phyloP scores from a whole-genome alignment of 345 rosid species.

The Microthlaspi erraticum region DNA sequence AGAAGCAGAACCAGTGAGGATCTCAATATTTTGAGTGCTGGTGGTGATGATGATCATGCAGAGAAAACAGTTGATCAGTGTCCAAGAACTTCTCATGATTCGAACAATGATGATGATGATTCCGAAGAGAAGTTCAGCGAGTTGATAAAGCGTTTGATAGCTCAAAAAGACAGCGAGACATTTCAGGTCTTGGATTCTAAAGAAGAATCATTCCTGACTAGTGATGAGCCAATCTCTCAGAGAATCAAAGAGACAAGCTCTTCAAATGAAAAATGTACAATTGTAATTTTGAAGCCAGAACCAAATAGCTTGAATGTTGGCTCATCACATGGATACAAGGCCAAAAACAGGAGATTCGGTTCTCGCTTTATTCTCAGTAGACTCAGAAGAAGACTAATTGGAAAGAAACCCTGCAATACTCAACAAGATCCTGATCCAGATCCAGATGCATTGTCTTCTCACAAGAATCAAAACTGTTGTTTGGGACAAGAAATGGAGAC shows the following conservation, averaged over 20 bases:
- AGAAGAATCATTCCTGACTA: constrained; percentile 56
- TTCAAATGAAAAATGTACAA: constrained; percentile 57
- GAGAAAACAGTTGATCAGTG: constrained; percentile 49
- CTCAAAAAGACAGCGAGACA: constrained; percentile 69
- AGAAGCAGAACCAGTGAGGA: constrained; percentile 56
- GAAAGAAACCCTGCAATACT: constrained; percentile 55
- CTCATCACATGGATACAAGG: constrained; percentile 60
- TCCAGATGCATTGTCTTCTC: constrained; percentile 63
- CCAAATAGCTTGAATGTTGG: constrained; percentile 45
- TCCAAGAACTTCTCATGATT: constrained; percentile 58
- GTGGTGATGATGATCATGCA: constrained; percentile 52
- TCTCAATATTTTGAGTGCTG: constrained; percentile 42
- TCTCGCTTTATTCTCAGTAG: constrained; percentile 51
- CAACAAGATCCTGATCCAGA: constrained; percentile 60
- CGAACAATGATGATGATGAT: constrained; percentile 49
- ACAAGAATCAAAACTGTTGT: constrained; percentile 29
- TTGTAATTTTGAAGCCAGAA: constrained; percentile 70
- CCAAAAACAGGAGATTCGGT: constrained; percentile 53
- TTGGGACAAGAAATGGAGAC: constrained; percentile 41
- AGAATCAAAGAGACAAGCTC: constrained; percentile 48
- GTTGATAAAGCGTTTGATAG: constrained; percentile 65
- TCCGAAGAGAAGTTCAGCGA: constrained; percentile 72
- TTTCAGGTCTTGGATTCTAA: constrained; percentile 67
- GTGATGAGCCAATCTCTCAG: not conserved
- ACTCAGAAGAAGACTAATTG: constrained; percentile 56